Conservation (phyloP, 306 rosid genomes). For the Adenanthera pavonina region DNA sequence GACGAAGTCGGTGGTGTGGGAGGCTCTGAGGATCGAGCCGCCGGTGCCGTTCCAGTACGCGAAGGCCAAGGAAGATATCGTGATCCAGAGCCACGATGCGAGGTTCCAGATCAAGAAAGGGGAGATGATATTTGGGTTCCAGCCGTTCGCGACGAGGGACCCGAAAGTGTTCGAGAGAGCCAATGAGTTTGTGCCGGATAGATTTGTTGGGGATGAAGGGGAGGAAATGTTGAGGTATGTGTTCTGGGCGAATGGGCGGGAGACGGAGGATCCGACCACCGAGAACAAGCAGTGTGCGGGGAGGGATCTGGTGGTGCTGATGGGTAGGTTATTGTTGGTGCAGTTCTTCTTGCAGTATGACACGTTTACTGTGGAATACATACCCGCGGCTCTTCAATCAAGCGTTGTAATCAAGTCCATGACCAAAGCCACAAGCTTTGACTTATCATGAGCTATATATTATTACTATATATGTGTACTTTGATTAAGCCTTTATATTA, state of each 20-base stretch:
- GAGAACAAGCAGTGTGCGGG: conserved; percentile 69
- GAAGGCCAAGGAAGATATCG: conserved; percentile 65
- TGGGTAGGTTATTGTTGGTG: conserved; percentile 57
- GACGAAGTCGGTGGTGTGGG: conserved; percentile 68
- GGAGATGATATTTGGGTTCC: conserved; percentile 74
- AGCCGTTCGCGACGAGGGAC: conserved; percentile 71
- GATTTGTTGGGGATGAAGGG: conserved; percentile 42
- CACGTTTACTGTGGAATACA: conserved; percentile 49
- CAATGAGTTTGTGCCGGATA: conserved; percentile 52
- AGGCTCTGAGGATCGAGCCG: conserved; percentile 69
- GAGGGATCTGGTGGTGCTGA: conserved; percentile 53
- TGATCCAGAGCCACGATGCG: conserved; percentile 62
- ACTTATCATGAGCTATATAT: no score
- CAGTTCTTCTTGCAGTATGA: conserved; percentile 65
- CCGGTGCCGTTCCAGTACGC: conserved; percentile 77
- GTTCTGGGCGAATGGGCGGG: conserved; percentile 64
- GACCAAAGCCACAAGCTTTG: conserved; percentile 40
- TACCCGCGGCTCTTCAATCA: conserved; percentile 42
- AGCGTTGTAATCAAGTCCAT: conserved; percentile 49
- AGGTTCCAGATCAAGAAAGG: conserved; percentile 70
- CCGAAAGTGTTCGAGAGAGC: conserved; percentile 56
- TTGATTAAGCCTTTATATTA: no score
- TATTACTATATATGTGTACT: no score
- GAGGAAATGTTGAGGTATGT: conserved; percentile 58
- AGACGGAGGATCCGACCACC: conserved; percentile 54